Percentiles rank a stretch among this genome's conserved stretches.
These are phyloP conservation scores for Metschnikowia baotianmanensis DNA, from an alignment of 805 yeast genomes.

Conservation along the genomic window DNA sequence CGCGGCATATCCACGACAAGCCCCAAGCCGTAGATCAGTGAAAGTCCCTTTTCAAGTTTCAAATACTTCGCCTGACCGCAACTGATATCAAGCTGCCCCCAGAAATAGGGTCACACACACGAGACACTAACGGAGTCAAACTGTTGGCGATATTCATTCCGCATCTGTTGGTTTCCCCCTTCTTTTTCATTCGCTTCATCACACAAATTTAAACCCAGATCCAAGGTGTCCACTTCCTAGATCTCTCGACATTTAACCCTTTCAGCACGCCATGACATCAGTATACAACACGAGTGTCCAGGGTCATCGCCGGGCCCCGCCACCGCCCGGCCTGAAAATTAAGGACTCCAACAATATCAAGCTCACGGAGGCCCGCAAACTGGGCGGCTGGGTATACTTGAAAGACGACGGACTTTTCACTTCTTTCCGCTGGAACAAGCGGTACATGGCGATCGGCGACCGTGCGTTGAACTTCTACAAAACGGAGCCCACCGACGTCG, in stretches of 20 bases:
- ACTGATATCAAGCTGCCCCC: too few species aligned
- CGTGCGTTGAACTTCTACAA: slow-evolving; percentile 73
- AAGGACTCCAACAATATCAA: slow-evolving; percentile 7
- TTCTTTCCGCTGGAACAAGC: slow-evolving; percentile 89
- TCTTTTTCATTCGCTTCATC: too few species aligned
- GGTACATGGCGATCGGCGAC: slow-evolving; percentile 76
- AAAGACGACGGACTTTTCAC: slow-evolving; percentile 86
- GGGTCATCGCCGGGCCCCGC: slow-evolving; percentile 44
- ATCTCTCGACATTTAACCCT: too few species aligned
- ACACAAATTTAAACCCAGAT: background rate
- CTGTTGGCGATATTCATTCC: too few species aligned
- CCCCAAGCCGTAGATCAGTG: too few species aligned
- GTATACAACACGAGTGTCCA: slow-evolving; percentile 41
- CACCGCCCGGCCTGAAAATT: slow-evolving; percentile 32
- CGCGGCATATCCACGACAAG: too few species aligned
- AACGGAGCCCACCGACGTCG: slow-evolving; percentile 44
- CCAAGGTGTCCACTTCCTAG: background rate
- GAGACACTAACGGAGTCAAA: too few species aligned
- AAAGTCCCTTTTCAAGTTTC: too few species aligned
- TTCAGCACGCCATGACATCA: slow-evolving; percentile 29
- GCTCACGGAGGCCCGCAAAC: slow-evolving; percentile 18
- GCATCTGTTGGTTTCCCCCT: too few species aligned
- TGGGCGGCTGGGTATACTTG: slow-evolving; percentile 84
- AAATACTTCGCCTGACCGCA: too few species aligned
- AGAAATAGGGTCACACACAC: too few species aligned